A percentile compares a stretch with the other conserved stretches of the same genome.
phyloP scores from a whole-genome alignment of 352 stramenopile species.

The Phytophthora rubi region DNA sequence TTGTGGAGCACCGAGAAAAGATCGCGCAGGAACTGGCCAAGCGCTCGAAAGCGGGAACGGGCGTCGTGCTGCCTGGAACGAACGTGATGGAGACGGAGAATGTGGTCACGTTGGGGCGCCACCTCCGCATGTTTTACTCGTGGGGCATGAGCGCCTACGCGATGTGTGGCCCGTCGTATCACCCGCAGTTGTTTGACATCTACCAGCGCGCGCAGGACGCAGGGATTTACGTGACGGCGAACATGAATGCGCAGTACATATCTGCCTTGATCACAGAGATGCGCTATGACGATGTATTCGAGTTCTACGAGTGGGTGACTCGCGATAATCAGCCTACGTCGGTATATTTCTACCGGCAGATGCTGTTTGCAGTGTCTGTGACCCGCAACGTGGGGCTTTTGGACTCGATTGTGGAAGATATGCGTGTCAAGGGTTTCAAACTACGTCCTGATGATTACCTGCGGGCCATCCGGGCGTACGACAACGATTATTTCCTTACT shows the following conservation, averaged over 20 bases:
- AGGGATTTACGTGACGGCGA: constrained; percentile 59
- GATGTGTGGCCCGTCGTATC: constrained; percentile 23
- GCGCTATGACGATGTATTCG: constrained; percentile 47
- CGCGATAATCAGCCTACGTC: constrained; percentile 52
- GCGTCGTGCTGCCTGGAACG: constrained; percentile 32
- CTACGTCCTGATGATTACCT: constrained; percentile 60
- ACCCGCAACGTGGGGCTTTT: constrained; percentile 42
- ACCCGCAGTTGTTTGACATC: constrained; percentile 48
- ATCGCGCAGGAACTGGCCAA: constrained; percentile 43
- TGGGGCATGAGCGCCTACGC: constrained; percentile 61
- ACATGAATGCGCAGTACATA: constrained; percentile 71
- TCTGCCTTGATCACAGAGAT: constrained; percentile 47
- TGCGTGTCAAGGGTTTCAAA: constrained; percentile 76
- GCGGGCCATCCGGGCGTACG: constrained; percentile 54
- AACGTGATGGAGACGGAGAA: constrained; percentile 47
- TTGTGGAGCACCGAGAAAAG: constrained; percentile 59
- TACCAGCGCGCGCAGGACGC: constrained; percentile 54
- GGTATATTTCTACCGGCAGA: constrained; percentile 68
- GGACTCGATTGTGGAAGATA: constrained; percentile 54
- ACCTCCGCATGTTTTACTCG: constrained; percentile 75
- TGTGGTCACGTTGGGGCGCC: constrained; percentile 42
- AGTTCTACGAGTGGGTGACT: constrained; percentile 54
- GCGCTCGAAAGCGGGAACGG: constrained; percentile 25
- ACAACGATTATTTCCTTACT: constrained; percentile 52
- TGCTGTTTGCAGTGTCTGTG: constrained; percentile 52